Conservation (phyloP, 2,329 filamentous ascomycete species). For the Ophidiomyces ophidiicola region DNA sequence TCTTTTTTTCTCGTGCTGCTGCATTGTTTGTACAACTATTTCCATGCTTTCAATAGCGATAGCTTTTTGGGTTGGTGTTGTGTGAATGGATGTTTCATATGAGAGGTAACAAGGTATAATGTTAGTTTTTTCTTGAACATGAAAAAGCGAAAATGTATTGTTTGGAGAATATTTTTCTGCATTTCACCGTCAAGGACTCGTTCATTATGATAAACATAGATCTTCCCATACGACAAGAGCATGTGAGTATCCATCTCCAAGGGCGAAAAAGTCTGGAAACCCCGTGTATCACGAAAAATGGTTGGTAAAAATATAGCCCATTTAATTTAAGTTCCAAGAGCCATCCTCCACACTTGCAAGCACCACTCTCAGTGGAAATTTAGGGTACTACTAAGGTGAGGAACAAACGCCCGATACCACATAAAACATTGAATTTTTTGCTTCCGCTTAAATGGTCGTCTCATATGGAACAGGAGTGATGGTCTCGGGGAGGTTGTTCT, state of each 20-base stretch:
- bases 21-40: too few species aligned
- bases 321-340: conserved; percentile 25
- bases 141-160: too few species aligned
- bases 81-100: too few species aligned
- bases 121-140: too few species aligned
- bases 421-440: conserved; percentile 19
- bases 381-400: conserved; percentile 18
- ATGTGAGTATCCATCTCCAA: conserved; percentile 1
- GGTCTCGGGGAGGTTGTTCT: conserved; percentile 80
- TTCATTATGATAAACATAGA: conserved; percentile 11
- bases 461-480: conserved; percentile 89
- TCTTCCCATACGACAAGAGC: conserved; percentile 8
- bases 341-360: conserved; percentile 18
- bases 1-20: too few species aligned
- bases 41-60: too few species aligned
- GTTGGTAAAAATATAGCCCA: conserved; percentile 1
- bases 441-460: conserved; percentile 79
- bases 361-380: conserved; percentile 9
- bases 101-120: too few species aligned
- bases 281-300: conserved; percentile 7
- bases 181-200: conserved; percentile 6
- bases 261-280: conserved; percentile 2
- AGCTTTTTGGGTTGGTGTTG: too few species aligned
- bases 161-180: conserved; percentile 3
- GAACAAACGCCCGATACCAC: conserved; percentile 26